A percentile compares a stretch with the other conserved stretches of the same genome.
Conservation (phyloP, 345 rosid species). For the Reutealis trisperma region DNA sequence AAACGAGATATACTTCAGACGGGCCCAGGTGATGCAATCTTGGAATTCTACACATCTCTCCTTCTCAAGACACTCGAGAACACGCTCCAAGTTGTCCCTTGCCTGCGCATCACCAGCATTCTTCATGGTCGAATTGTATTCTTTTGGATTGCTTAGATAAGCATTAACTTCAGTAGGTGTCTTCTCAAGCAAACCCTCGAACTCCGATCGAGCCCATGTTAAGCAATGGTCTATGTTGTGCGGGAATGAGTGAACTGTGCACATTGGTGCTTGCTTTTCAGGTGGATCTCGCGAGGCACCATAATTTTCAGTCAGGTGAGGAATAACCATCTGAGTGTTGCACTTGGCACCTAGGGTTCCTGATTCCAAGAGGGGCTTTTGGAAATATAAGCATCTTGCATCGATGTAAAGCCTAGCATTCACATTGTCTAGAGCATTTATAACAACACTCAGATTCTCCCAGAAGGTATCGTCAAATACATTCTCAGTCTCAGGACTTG, state of each 20-base stretch:
- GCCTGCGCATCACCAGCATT: slow-evolving; percentile 99
- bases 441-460: slow-evolving; percentile 74
- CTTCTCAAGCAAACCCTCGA: slow-evolving; percentile 96
- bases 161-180: slow-evolving; percentile 97
- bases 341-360: slow-evolving; percentile 98
- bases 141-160: slow-evolving; percentile 67
- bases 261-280: slow-evolving; percentile 99
- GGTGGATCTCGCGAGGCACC: slow-evolving; percentile 99
- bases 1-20: slow-evolving; percentile 57
- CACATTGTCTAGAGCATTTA: slow-evolving; percentile 94
- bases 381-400: slow-evolving; percentile 94
- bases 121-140: slow-evolving; percentile 64
- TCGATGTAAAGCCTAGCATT: slow-evolving; percentile 96
- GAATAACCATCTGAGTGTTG: slow-evolving; percentile 98
- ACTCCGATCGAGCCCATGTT: slow-evolving; percentile 99
- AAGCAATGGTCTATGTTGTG: slow-evolving; percentile 98
- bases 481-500: slow-evolving; percentile 86
- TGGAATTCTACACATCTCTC: slow-evolving; percentile 81
- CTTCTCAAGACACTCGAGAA: slow-evolving; percentile 89
- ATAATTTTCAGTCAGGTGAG: slow-evolving; percentile 94
- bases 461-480: slow-evolving; percentile 89
- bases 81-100: slow-evolving; percentile 79
- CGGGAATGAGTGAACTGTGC: slow-evolving; percentile 98
- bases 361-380: slow-evolving; percentile 97
- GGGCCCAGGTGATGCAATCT: slow-evolving; percentile 95